phyloP scores from a whole-genome alignment of 2,329 filamentous ascomycete genomes.

The Mycocentrospora acerina region DNA sequence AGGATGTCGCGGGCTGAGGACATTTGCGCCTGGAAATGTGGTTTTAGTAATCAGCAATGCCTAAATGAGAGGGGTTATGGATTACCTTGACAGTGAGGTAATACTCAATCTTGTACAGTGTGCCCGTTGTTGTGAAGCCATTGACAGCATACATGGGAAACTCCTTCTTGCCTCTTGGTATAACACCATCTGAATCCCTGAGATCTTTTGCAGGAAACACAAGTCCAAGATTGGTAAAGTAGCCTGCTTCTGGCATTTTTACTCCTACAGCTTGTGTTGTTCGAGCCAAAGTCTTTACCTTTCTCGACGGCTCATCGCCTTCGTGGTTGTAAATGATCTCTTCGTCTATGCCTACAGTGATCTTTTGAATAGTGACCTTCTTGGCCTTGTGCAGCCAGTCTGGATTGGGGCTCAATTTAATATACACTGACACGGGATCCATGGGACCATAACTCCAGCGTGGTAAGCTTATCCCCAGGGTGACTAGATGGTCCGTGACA shows the following conservation, averaged over 20 bases:
- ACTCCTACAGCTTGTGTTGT: constrained; percentile 78
- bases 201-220: constrained; percentile 89
- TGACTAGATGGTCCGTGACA: constrained; percentile 87
- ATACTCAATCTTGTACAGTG: constrained; percentile 97
- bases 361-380: constrained; percentile 89
- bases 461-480: constrained; percentile 85
- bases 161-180: constrained; percentile 79
- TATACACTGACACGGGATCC: constrained; percentile 93
- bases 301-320: constrained; percentile 90
- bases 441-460: constrained; percentile 95
- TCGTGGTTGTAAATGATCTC: constrained; percentile 99
- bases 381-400: constrained; percentile 90
- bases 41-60: constrained; percentile 6
- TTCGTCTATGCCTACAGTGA: constrained; percentile 91
- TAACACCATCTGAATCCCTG: constrained; percentile 81
- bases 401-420: constrained; percentile 87
- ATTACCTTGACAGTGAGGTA: constrained; percentile 88
- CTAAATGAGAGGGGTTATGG: constrained; percentile 2
- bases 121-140: constrained; percentile 91
- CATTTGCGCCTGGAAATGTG: constrained; percentile 71
- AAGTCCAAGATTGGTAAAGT: constrained; percentile 87
- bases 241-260: constrained; percentile 87
- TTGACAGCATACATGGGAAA: constrained; percentile 88
- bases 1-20: constrained; percentile 85
- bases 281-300: constrained; percentile 82